Conservation (phyloP, 2,329 filamentous ascomycete species). For the Penicillium janthinellum region DNA sequence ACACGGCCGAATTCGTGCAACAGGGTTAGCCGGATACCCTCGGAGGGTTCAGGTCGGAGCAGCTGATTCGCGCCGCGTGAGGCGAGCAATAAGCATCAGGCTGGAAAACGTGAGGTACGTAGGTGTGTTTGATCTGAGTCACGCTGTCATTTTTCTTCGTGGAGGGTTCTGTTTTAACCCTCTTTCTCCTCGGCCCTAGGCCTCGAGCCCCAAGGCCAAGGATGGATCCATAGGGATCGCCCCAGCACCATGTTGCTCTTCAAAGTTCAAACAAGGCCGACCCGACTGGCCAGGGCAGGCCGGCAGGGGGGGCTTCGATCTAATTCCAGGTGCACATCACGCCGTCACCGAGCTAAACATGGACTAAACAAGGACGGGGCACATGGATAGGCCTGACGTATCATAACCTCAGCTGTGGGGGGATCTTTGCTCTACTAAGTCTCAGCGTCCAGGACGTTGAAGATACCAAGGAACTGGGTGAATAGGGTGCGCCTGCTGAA, state of each 20-base stretch:
- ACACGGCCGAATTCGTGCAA: not conserved
- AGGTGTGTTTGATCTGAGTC: constrained; percentile 13
- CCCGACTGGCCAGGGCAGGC: constrained; percentile 20
- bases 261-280: constrained; percentile 12
- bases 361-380: constrained; percentile 5
- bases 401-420: constrained; percentile 18
- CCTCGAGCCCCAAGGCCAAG: not conserved
- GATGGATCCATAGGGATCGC: constrained; percentile 6
- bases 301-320: constrained; percentile 7
- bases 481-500: not conserved
- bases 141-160: not conserved
- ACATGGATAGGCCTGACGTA: constrained; percentile 21
- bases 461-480: not conserved
- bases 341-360: constrained; percentile 11
- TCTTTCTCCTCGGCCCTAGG: not conserved
- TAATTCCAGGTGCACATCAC: constrained; percentile 20
- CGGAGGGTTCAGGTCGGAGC: constrained; percentile 11
- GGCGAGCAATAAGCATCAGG: constrained; percentile 8
- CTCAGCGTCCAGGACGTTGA: not conserved
- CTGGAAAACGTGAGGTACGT: not conserved
- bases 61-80: constrained; percentile 14
- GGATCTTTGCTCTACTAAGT: constrained; percentile 1
- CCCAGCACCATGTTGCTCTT: constrained; percentile 2
- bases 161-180: not conserved
- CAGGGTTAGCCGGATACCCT: constrained; percentile 13